Percentiles rank a stretch among this genome's conserved stretches.
Evolutionary conservation across 2,329 filamentous ascomycete genomes (phyloP).

Genomic region (Penicillium capsulatum): DNA sequence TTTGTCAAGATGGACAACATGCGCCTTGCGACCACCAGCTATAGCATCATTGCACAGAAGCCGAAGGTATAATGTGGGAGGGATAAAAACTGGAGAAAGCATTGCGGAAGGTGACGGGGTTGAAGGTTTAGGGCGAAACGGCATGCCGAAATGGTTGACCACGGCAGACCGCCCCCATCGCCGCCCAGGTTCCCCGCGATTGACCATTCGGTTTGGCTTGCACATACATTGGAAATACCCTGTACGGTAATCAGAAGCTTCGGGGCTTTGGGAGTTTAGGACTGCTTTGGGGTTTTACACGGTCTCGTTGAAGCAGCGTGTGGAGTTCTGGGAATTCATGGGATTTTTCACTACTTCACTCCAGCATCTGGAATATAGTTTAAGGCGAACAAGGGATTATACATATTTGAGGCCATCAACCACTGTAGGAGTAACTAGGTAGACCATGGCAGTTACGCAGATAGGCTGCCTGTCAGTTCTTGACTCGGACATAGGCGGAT

Average conservation of each 20-base stretch:
- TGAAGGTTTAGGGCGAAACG: too few relatives aligned
- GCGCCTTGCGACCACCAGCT: conserved; percentile 52
- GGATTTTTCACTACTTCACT: background rate
- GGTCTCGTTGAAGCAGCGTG: background rate
- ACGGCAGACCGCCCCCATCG: background rate
- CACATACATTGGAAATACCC: conserved; percentile 12
- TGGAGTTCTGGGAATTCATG: conserved; percentile 9
- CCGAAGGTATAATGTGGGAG: conserved; percentile 20
- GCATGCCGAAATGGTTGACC: background rate
- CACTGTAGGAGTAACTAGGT: too few relatives aligned
- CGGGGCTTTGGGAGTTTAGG: conserved; percentile 14
- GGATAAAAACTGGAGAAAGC: background rate
- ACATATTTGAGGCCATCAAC: background rate
- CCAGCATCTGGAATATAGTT: conserved; percentile 2
- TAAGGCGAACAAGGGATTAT: background rate
- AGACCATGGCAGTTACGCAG: too few relatives aligned
- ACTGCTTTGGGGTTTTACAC: conserved; percentile 2
- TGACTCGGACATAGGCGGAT: too few relatives aligned
- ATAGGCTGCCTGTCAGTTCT: too few relatives aligned
- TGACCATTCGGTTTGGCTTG: conserved; percentile 1
- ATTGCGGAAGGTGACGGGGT: too few relatives aligned
- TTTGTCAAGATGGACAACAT: conserved; percentile 55
- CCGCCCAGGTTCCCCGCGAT: background rate
- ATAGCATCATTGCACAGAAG: conserved; percentile 52
- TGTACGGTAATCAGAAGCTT: conserved; percentile 16